phyloP scores from a whole-genome alignment of 139 green algal genomes.

The Chlamydomonas sphaeroides region DNA sequence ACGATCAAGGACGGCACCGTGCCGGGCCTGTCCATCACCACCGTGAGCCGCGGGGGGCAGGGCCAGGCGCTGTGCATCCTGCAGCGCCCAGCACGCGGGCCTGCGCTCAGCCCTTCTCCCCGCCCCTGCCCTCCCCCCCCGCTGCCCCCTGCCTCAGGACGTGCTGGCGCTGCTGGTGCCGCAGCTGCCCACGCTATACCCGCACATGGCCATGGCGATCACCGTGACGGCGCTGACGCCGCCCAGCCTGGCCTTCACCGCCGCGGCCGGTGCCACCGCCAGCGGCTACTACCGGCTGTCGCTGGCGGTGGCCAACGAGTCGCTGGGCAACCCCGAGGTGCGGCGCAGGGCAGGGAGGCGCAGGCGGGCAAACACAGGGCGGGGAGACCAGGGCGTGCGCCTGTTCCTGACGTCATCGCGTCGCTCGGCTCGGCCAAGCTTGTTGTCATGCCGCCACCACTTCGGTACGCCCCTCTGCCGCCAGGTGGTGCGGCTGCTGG shows the following conservation, averaged over 20 bases:
- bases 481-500: conserved; percentile 31
- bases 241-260: conserved; percentile 33
- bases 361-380: too few relatives aligned
- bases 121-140: neutral
- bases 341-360: too few relatives aligned
- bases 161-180: conserved; percentile 55
- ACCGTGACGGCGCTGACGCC: conserved; percentile 25
- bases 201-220: conserved; percentile 38
- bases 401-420: too few relatives aligned
- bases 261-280: neutral
- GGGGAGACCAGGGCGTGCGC: too few relatives aligned
- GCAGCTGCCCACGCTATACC: conserved; percentile 54
- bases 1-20: conserved; percentile 39
- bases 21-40: conserved; percentile 49
- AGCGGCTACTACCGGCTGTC: conserved; percentile 18
- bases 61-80: too few relatives aligned
- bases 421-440: too few relatives aligned
- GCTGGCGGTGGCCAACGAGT: conserved; percentile 44
- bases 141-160: conserved; percentile 12
- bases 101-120: neutral
- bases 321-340: conserved; percentile 37
- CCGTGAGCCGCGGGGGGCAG: neutral
- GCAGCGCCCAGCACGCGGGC: too few relatives aligned
- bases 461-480: too few relatives aligned
- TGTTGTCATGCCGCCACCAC: too few relatives aligned